Base-by-base conservation (phyloP, 768 basidiomycete species). In the Fibroporia radiculosa region DNA sequence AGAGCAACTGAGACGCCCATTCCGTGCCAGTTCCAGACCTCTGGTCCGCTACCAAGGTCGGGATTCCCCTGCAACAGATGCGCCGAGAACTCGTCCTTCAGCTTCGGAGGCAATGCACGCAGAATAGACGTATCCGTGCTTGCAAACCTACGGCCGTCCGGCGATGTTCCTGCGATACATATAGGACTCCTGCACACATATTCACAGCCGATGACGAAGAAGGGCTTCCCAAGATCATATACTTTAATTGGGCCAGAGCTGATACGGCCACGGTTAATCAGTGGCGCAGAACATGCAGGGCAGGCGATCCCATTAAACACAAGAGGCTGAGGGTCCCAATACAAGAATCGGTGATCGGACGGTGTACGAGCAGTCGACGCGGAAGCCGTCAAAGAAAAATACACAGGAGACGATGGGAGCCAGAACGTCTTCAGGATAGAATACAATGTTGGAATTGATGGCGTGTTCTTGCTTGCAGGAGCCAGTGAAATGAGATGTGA, bases 131-230 rank as follows among this genome's bases (percentile, higher is more conserved):
- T 68, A 53, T 89, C 86, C 0, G 82, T 86, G 56, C 80, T 82
- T 0, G 83, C 79, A 52, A 78, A 87, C 50, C 68, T 77, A 24
- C 84, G 75, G 3, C 80, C 80, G 25, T 82, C 80, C 2, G 69
- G 47, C 6, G 65, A 57, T 22, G 66, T 56, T 25, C 66, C 59
- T 23, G 69, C 57, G 22, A 51, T 23, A 56, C 84, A 87, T 18
- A 63, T 33, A 1, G 62, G 32, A 23, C 71, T 78, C 40, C 70
- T 71, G 57, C 87, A 90, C 4, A 71, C 68, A 48, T 90, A 90
- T 58, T 85, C 82, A 57, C 85, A 86, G n/a, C 83, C 87, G 27
- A 90, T 85, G 60, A 90, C 73, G 57, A 83, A 89, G 64, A 89
- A 90, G 2, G 84, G 83, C 48, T 77, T 78, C 50, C 81, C 78